Evolutionary conservation across 805 yeast species (phyloP).

Genomic region (Yarrowia alimentaria): DNA sequence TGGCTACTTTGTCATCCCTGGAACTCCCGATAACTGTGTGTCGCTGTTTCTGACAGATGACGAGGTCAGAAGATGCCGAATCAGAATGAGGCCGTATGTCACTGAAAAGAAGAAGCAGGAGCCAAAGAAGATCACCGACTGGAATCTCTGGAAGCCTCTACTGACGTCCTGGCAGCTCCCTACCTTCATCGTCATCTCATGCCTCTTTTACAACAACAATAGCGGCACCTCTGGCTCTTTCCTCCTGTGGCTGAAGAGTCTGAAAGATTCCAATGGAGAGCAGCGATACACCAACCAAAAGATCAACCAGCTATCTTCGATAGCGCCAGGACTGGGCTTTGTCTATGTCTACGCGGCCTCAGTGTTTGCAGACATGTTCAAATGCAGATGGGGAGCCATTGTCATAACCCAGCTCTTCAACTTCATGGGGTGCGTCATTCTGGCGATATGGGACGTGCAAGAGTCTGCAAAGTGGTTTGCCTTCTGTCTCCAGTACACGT

Average conservation of each 20-base stretch:
- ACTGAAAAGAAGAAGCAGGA: slow-evolving; percentile 4
- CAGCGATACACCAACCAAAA: slow-evolving; percentile 46
- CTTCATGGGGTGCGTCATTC: slow-evolving; percentile 50
- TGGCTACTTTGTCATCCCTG: slow-evolving; percentile 60
- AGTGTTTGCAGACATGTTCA: slow-evolving; percentile 48
- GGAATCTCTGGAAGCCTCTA: slow-evolving; percentile 51
- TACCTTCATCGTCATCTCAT: slow-evolving; percentile 53
- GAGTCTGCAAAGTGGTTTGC: slow-evolving; percentile 62
- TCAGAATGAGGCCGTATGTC: slow-evolving; percentile 38
- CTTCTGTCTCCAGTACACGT: slow-evolving; percentile 54
- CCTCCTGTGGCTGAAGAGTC: slow-evolving; percentile 59
- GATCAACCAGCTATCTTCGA: slow-evolving; percentile 51
- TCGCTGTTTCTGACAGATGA: slow-evolving; percentile 55
- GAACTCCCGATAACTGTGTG: slow-evolving; percentile 60
- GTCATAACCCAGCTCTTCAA: slow-evolving; percentile 53
- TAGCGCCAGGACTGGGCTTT: slow-evolving; percentile 61
- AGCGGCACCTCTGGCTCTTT: slow-evolving; percentile 58
- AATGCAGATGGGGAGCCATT: slow-evolving; percentile 55
- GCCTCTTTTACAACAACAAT: slow-evolving; percentile 57
- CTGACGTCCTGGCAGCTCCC: slow-evolving; percentile 60
- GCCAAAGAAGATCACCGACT: slow-evolving; percentile 40
- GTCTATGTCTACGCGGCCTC: slow-evolving; percentile 39
- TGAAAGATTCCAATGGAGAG: slow-evolving; percentile 30
- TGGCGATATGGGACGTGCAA: slow-evolving; percentile 57
- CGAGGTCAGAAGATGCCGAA: slow-evolving; percentile 54